A percentile compares a stretch with the other conserved stretches of the same genome.
Conservation (phyloP, 2,329 filamentous ascomycete species). For the Diaporthe citrichinensis region DNA sequence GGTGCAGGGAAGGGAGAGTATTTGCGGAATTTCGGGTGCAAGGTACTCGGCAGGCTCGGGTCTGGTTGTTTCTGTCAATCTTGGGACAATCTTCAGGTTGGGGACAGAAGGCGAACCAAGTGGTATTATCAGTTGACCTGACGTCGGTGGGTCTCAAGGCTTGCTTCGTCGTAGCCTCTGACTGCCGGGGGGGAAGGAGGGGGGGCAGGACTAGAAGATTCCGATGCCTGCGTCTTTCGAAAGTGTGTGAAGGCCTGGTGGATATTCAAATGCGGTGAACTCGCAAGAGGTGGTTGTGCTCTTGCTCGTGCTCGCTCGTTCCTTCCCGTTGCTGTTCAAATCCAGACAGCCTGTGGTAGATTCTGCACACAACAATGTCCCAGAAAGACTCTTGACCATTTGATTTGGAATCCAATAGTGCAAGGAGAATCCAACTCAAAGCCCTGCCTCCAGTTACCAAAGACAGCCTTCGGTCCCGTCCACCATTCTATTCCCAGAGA, state of each 20-base stretch:
- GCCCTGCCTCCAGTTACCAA: constrained; percentile 30
- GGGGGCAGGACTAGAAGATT: no score
- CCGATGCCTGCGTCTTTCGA: not conserved
- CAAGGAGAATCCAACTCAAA: not conserved
- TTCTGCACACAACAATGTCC: not conserved
- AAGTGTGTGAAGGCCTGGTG: not conserved
- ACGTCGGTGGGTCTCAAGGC: not conserved
- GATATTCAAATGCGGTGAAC: not conserved
- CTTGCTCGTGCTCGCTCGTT: not conserved
- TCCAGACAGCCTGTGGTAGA: not conserved
- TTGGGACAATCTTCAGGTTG: not conserved
- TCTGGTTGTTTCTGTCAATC: not conserved
- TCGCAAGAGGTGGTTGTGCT: not conserved
- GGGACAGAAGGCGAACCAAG: not conserved
- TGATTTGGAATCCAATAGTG: not conserved
- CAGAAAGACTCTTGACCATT: not conserved
- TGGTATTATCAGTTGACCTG: not conserved
- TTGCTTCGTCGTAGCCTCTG: not conserved
- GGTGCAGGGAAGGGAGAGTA: not conserved
- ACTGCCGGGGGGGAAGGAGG: no score
- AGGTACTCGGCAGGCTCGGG: no score
- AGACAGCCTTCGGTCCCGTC: not conserved
- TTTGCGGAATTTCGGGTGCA: not conserved
- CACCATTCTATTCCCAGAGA: constrained; percentile 33
- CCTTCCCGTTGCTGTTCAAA: not conserved